A percentile compares a stretch with the other conserved stretches of the same genome.
phyloP scores from a whole-genome alignment of 257 asterid genomes.

The Nicotiana paniculata region DNA sequence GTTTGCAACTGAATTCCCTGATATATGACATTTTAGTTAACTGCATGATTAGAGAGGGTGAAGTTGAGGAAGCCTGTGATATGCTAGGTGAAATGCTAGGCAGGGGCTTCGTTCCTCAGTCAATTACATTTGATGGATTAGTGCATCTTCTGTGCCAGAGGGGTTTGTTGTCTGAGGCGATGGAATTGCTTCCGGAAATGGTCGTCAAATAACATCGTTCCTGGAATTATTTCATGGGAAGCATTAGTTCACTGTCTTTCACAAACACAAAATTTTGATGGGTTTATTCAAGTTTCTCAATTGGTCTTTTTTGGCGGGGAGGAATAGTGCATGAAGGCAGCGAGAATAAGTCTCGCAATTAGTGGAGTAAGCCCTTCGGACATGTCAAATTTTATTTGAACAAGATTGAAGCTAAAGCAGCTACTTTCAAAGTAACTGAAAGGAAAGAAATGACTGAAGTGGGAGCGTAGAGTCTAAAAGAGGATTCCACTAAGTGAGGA shows the following conservation, averaged over 20 bases:
- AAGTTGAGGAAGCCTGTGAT: conserved; percentile 28
- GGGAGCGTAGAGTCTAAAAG: not conserved
- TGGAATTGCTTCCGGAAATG: conserved; percentile 24
- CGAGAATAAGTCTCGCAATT: no score
- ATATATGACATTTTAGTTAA: conserved; percentile 27
- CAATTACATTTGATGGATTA: conserved; percentile 24
- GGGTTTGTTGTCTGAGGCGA: conserved; percentile 21
- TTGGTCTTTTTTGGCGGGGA: no score
- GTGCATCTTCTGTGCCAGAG: conserved; percentile 25
- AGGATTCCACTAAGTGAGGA: not conserved
- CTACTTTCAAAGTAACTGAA: no score
- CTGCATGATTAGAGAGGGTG: conserved; percentile 24
- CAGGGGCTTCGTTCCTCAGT: conserved; percentile 15
- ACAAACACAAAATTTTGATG: conserved; percentile 8
- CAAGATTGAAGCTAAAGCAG: no score
- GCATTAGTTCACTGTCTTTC: conserved; percentile 16
- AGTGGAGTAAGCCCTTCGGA: no score
- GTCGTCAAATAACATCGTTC: conserved; percentile 15
- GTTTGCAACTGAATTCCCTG: conserved; percentile 22
- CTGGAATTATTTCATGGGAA: conserved; percentile 26
- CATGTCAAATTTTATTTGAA: no score
- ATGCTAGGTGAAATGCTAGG: conserved; percentile 32
- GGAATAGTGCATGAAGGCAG: no score
- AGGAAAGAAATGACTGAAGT: no score
- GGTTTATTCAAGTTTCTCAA: not conserved